phyloP scores from a whole-genome alignment of 331 rosid genomes.

The Telfairia occidentalis region DNA sequence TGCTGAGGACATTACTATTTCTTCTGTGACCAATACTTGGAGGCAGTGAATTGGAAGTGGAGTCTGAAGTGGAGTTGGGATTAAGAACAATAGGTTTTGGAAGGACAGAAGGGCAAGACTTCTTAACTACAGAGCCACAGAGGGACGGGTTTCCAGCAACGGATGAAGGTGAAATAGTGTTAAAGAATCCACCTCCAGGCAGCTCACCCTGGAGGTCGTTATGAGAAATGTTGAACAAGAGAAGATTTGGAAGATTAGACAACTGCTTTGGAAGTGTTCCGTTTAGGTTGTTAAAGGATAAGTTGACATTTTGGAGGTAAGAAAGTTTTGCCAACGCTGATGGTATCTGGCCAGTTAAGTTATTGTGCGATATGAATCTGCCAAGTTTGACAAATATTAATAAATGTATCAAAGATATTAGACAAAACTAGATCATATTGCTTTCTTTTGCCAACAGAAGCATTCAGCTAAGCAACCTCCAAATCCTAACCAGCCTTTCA shows the following conservation, averaged over 20 bases:
- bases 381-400: background rate
- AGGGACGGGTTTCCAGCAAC: slow-evolving; percentile 11
- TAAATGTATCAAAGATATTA: background rate
- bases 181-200: slow-evolving; percentile 14
- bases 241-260: slow-evolving; percentile 14
- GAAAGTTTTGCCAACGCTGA: background rate
- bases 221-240: slow-evolving; percentile 7
- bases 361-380: slow-evolving; percentile 10
- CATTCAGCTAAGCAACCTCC: background rate
- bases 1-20: slow-evolving; percentile 6
- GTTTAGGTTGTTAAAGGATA: slow-evolving; percentile 9
- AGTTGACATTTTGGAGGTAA: slow-evolving; percentile 2
- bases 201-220: slow-evolving; percentile 2
- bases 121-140: slow-evolving; percentile 12
- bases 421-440: background rate
- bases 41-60: slow-evolving; percentile 6
- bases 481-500: slow-evolving; percentile 4
- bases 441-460: background rate
- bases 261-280: slow-evolving; percentile 11
- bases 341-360: slow-evolving; percentile 8
- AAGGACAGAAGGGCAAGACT: slow-evolving; percentile 14
- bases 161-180: slow-evolving; percentile 10
- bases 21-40: slow-evolving; percentile 6
- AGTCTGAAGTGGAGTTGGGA: slow-evolving; percentile 14
- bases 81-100: slow-evolving; percentile 12